These are phyloP conservation scores for Arctium lappa DNA, from an alignment of 129 eudicot genomes.

Conservation along the genomic window DNA sequence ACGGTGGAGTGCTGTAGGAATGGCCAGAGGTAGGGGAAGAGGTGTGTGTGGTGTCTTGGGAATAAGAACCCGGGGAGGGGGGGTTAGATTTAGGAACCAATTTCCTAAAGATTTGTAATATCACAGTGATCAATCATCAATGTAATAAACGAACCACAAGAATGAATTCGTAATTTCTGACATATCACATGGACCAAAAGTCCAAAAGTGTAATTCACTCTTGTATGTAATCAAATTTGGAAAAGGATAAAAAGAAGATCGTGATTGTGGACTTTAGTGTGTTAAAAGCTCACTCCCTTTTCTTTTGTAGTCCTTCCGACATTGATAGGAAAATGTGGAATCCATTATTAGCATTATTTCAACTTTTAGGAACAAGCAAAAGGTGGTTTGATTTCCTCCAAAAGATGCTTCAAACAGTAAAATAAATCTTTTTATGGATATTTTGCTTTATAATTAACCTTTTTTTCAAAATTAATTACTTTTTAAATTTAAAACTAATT, in stretches of 20 bases:
- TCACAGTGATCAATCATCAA: neutral
- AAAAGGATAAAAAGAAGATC: neutral
- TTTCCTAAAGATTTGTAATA: neutral
- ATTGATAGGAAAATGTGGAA: neutral
- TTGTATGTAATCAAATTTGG: neutral
- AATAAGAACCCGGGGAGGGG: no score
- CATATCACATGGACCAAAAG: neutral
- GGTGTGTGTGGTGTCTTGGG: neutral
- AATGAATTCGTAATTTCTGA: neutral
- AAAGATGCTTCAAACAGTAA: constrained; percentile 13
- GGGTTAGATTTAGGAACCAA: no score
- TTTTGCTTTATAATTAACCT: no score
- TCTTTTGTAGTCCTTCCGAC: neutral
- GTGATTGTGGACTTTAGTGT: neutral
- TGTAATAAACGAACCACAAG: neutral
- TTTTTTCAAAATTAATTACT: no score
- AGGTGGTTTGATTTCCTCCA: neutral
- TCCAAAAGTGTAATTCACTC: neutral
- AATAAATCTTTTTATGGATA: neutral
- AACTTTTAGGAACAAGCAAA: constrained; percentile 10
- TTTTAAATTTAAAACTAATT: neutral
- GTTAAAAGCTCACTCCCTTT: constrained; percentile 4
- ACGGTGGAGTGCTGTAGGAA: neutral
- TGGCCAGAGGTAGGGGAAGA: neutral
- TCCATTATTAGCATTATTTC: constrained; percentile 11